phyloP scores from a whole-genome alignment of 2,329 filamentous ascomycete species.

The Podosphaera fusca region DNA sequence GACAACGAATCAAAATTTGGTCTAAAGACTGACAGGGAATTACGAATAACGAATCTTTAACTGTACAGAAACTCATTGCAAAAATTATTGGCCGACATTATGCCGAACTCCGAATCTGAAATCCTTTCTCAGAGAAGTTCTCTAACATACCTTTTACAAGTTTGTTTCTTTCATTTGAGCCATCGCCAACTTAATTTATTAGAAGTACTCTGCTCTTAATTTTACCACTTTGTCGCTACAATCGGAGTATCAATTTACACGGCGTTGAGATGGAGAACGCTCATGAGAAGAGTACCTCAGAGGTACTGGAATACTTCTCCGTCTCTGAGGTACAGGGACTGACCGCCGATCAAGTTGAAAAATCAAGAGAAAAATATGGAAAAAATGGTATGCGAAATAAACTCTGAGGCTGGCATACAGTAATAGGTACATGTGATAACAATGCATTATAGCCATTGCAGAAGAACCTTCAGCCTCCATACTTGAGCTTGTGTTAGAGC shows the following conservation, averaged over 20 bases:
- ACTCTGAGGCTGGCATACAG: conserved; percentile 4
- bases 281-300: conserved; percentile 31
- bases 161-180: too few relatives aligned
- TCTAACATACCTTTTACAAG: too few relatives aligned
- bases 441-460: conserved; percentile 31
- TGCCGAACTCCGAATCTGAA: too few relatives aligned
- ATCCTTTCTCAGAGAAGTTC: too few relatives aligned
- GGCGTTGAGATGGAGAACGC: conserved; percentile 32
- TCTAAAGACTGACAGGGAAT: too few relatives aligned
- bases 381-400: conserved; percentile 33
- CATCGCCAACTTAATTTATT: too few relatives aligned
- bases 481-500: conserved; percentile 91
- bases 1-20: too few relatives aligned
- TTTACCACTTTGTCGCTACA: too few relatives aligned
- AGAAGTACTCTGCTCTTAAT: too few relatives aligned
- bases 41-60: too few relatives aligned
- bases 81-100: background rate
- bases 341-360: conserved; percentile 31
- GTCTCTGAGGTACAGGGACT: conserved; percentile 33
- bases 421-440: conserved; percentile 6
- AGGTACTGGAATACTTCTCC: conserved; percentile 34
- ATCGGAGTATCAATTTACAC: too few relatives aligned
- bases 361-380: conserved; percentile 34
- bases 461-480: conserved; percentile 91
- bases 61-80: too few relatives aligned